Percentiles rank a stretch among this genome's conserved stretches.
phyloP scores from a whole-genome alignment of 106 monocot genomes.

The Phalaenopsis equestris region DNA sequence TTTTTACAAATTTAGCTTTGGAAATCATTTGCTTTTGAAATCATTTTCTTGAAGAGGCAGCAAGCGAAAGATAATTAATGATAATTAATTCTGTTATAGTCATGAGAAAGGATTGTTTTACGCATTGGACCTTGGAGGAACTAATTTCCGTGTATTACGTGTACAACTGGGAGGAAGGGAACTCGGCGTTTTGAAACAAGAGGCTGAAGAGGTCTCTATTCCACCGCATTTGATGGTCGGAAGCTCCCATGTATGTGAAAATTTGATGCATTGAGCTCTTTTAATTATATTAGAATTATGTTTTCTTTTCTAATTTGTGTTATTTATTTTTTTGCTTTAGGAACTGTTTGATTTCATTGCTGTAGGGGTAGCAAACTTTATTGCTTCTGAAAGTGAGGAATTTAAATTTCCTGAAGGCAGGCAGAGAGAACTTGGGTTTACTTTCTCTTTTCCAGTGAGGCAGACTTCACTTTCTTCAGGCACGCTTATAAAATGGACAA shows the following conservation, averaged over 20 bases:
- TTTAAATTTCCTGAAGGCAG: conserved; percentile 34
- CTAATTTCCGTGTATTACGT: conserved; percentile 24
- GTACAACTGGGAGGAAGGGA: conserved; percentile 29
- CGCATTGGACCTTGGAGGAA: conserved; percentile 30
- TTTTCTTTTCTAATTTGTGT: not conserved
- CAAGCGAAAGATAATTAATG: not conserved
- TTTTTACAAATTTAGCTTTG: not conserved
- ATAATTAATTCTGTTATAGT: conserved; percentile 7
- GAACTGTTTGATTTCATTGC: conserved; percentile 74
- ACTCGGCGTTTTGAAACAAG: conserved; percentile 16
- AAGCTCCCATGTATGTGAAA: conserved; percentile 16
- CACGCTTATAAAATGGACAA: conserved; percentile 68
- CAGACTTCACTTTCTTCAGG: conserved; percentile 61
- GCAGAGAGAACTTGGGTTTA: conserved; percentile 67
- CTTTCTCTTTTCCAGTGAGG: conserved; percentile 66
- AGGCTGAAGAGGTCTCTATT: conserved; percentile 27
- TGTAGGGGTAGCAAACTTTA: conserved; percentile 43
- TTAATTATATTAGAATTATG: not conserved
- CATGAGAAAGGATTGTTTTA: conserved; percentile 33
- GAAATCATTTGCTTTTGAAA: not conserved
- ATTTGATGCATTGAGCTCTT: not conserved
- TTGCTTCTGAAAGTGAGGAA: conserved; percentile 53
- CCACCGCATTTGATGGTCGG: conserved; percentile 29
- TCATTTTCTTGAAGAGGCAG: not conserved
- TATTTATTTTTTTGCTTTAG: conserved; percentile 15